Evolutionary conservation across 148 eudicot genomes (phyloP).

Genomic region (Arbutus unedo): DNA sequence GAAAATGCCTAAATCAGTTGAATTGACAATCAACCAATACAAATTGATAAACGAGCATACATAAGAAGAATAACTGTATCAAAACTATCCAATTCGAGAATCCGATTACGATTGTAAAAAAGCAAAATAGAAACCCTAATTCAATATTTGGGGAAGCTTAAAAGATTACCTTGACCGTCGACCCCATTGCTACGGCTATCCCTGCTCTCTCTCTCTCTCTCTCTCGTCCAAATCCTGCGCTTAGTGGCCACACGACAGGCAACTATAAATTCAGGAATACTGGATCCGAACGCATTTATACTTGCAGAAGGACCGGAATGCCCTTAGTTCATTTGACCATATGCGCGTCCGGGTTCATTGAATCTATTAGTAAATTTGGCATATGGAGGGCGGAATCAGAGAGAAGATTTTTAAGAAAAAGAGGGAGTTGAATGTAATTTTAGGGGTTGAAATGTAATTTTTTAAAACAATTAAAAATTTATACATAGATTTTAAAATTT

Average conservation of each 20-base stretch:
- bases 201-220: background rate
- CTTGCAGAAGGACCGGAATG: background rate
- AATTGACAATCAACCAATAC: background rate
- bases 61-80: too few species aligned
- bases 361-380: too few species aligned
- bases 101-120: background rate
- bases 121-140: background rate
- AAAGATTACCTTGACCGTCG: slow-evolving; percentile 7
- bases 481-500: too few species aligned
- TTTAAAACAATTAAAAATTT: too few species aligned
- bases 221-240: background rate
- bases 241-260: background rate
- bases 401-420: too few species aligned
- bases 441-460: too few species aligned
- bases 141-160: background rate
- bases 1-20: background rate
- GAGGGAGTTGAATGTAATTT: too few species aligned
- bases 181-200: background rate
- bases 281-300: background rate
- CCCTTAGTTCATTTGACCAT: background rate
- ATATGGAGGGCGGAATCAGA: too few species aligned
- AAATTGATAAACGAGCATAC: background rate
- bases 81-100: background rate
- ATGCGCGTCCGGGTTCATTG: background rate
- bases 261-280: background rate